Base-by-base conservation (phyloP, 2,329 filamentous ascomycete genomes). In the Zymoseptoria brevis region DNA sequence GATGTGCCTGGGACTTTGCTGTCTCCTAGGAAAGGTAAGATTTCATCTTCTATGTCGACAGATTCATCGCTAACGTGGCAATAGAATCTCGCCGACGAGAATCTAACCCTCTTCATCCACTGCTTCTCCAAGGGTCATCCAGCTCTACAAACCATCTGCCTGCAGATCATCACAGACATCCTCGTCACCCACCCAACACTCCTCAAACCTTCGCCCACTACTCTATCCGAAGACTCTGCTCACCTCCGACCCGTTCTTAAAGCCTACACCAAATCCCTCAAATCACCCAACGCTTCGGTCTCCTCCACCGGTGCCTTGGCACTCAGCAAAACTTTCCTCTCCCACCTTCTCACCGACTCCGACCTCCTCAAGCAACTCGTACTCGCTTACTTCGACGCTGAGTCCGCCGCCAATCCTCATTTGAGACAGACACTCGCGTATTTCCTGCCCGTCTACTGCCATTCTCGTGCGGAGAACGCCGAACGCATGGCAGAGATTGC, bases 121-220 rank as follows among this genome's bases (percentile, higher is more conserved):
- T 96, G 96, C 78, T 96, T 95, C 76, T 88, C 80, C 74, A 96
- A 96, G 77, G 94, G 94, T 1, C 91, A 96, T 70, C 86, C 94
- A 8, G 86, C 87, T 0, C 80, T 99, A 48, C 93, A 97, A 73
- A 89, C 93, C 55, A 96, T 91, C 8, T 89, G 91, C 0, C 77
- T 97, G 30, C 90, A 97, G 64, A 95, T 96, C 62, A 82, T 99
- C 30, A 92, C 90, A 8, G 94, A 99, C 73, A 93, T 97, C 66
- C 80, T 97, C 54, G 91, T 92, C 56, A 89, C 91, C 0, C 90
- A 97, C 70, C 91, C 90, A 13, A 84, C 88, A 0, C 83, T 96
- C 60, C 83, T 96, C 16, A 79, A 90, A 4, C 73, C 78, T n/a
- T 53, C 51, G 5, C 73, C 59, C 69, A 74, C 50, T 84, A 59